Conservation (phyloP, 2,329 filamentous ascomycete genomes). For the Aspergillus ibericus region DNA sequence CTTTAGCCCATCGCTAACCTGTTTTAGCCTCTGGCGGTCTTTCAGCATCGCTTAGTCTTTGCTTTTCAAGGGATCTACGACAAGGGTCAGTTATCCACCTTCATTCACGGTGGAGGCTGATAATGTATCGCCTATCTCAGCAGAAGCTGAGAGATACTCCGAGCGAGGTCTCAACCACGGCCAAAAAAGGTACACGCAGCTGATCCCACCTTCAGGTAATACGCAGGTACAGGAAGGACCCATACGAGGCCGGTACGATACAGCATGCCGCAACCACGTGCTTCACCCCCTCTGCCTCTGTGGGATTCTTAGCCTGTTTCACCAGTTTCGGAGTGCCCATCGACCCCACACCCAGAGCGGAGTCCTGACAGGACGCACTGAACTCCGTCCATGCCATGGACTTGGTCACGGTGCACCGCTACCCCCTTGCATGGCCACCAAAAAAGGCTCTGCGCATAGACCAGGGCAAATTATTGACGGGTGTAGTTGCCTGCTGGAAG, state of each 20-base stretch:
- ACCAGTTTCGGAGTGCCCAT: constrained; percentile 1
- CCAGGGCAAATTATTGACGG: background rate
- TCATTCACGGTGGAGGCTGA: background rate
- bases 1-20: background rate
- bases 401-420: background rate
- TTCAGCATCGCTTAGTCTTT: background rate
- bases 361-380: constrained; percentile 7
- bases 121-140: background rate
- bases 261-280: constrained; percentile 2
- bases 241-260: background rate
- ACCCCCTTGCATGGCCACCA: background rate
- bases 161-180: background rate
- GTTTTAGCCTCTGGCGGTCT: background rate
- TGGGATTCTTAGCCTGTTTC: constrained; percentile 7
- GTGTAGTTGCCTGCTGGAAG: background rate
- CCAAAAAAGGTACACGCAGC: background rate
- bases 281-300: background rate
- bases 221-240: background rate
- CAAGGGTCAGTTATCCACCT: background rate
- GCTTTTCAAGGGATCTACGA: background rate
- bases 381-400: background rate
- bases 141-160: background rate
- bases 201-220: background rate
- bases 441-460: background rate
- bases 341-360: constrained; percentile 3